These are phyloP conservation scores for Backusella parvicylindrica DNA, from an alignment of 192 early-diverging fungal genomes.

Conservation along the genomic window DNA sequence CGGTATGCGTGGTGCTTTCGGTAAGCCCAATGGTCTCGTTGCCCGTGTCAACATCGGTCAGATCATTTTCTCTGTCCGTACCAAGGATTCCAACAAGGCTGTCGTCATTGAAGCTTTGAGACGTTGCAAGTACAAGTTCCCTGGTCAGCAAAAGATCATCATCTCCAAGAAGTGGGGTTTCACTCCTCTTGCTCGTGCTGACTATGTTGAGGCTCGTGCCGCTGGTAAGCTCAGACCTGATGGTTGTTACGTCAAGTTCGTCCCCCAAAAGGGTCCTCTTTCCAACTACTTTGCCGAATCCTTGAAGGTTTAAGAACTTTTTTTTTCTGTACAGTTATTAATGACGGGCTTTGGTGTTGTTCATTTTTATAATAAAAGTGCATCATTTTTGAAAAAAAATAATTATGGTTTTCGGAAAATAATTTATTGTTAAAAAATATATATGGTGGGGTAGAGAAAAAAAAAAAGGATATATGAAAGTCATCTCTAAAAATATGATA, in stretches of 20 bases:
- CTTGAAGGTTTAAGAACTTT: not conserved
- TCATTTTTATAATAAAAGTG: not conserved
- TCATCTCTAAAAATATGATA: no score
- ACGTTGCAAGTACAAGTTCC: constrained; percentile 99
- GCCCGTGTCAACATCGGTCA: constrained; percentile 99
- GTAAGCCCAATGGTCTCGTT: constrained; percentile 92
- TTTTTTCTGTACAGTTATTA: not conserved
- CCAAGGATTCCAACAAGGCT: constrained; percentile 92
- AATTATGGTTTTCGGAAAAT: not conserved
- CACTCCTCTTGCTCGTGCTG: constrained; percentile 93
- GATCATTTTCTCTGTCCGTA: constrained; percentile 93
- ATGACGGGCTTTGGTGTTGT: not conserved
- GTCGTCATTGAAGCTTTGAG: constrained; percentile 87
- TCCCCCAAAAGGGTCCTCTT: constrained; percentile 80
- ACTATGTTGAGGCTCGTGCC: constrained; percentile 77
- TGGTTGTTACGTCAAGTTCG: constrained; percentile 94
- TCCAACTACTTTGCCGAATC: constrained; percentile 25
- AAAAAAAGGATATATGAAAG: not conserved
- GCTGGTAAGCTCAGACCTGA: constrained; percentile 83
- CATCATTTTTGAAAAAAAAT: not conserved
- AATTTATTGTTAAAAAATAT: no score
- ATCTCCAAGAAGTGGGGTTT: constrained; percentile 99
- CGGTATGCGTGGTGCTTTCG: constrained; percentile 99
- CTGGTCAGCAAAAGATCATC: constrained; percentile 98
- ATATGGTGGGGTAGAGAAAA: not conserved